Evolutionary conservation across 2,329 filamentous ascomycete genomes (phyloP), one percentile per base, ranked within the genome.

Genomic region (Septoria petroselini): DNA sequence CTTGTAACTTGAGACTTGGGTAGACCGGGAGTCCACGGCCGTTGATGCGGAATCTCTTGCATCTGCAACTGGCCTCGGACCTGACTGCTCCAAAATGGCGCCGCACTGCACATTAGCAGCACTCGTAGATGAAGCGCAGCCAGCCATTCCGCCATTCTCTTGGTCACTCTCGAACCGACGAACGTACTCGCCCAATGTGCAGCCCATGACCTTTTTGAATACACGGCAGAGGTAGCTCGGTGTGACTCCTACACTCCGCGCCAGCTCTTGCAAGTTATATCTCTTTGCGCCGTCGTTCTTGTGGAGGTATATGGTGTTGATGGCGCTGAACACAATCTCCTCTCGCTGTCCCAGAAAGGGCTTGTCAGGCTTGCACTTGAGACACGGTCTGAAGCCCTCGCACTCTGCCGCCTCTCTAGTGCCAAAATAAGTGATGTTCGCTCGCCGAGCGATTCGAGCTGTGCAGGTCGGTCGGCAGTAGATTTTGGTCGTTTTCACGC

Each of bases 391-490:
- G 59, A 74, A 83, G 1, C 80, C 63, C 12, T 71, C 72, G 8
- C 65, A 62, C 56, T 73, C 71, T 1, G 82, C 82, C 23, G 75
- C 70, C 0, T 62, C 52, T 0, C 71, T 60, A 0, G 68, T 72
- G 12, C 72, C 62, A 65, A 74, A 81, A 65, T 83, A 85, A 25
- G 70, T 66, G 25, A 87, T 71, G 15, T 78, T 77, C 8, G 79
- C 73, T n/a, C 78, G 72, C 2, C 74, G 71, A 1, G 78, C 76
- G 11, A 87, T 74, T n/a, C 81, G 76, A 3, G 77, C 75, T 12
- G 77, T 76, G 62, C 82, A 85, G 15, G 74, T 79, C 1, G 81
- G 80, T 1, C 81, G 75, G 63, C 82, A 84, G 66, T 81, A 84
- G 42, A 80, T 78, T 37, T 69, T 71, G 2, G 79, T 82, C 0